Base-by-base conservation (phyloP, 1,139 yeast species). In the Yamadazyma sp. region DNA sequence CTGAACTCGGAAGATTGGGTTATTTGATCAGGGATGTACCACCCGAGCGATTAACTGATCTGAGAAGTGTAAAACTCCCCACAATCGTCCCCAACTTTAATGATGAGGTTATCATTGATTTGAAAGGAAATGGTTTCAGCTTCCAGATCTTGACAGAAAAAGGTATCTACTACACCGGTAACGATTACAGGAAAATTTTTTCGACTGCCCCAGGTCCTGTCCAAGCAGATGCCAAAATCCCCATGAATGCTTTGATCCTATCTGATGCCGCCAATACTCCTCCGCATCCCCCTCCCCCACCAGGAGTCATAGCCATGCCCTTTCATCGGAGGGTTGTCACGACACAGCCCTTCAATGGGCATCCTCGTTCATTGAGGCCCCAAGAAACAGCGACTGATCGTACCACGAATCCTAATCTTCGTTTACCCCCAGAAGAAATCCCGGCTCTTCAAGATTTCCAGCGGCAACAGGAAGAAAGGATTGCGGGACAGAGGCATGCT, bases 81-180 rank as follows among this genome's bases (percentile, higher is more conserved):
- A 64, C 73, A 0, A 55, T 59, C 35, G 53, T 73, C 12, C 36
- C 51, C 2, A 57, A 61, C 38, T 54, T 64, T 53, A 54, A 70
- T 28, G 61, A 65, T 14, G 56, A 61, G 17, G 56, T 74, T 1
- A 60, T 82, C 7, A 65, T 75, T 4, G 87, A 81, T 51, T 63
- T 84, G 2, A 67, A 77, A 14, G 81, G 84, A 5, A 84, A 84
- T 28, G 94, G 94, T 1, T 83, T 70, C 52, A 73, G 83, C n/a
- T 80, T 83, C 50, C 78, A 81, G 34, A 61, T 85, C 1, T 59
- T 84, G 34, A 74, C 83, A 0, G 66, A 69, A 32, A 58, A 66
- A 3, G 88, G 88, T 0, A 51, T 82, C 11, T 81, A 66, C 54
- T 70, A 66, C 34, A 77, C 84, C 0, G 87, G 87, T 0, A 51